Evolutionary conservation across 805 yeast genomes (phyloP).

Genomic region (Schwanniomyces polymorphus): DNA sequence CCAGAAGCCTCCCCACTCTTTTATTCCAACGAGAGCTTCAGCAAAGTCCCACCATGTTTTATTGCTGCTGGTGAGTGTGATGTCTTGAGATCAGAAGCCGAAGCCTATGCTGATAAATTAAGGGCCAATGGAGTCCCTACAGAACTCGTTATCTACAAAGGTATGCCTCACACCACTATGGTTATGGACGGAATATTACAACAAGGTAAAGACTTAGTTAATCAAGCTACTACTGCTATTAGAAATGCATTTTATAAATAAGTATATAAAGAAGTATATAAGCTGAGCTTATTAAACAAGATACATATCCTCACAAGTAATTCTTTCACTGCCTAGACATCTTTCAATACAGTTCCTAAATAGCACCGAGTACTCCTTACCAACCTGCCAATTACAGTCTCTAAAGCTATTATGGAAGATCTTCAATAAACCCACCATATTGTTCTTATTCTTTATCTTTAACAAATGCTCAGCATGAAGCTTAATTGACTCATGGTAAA

Average conservation of each 20-base stretch:
- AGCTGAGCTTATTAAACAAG: not conserved
- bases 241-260: constrained; percentile 21
- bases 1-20: constrained; percentile 44
- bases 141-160: constrained; percentile 34
- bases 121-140: constrained; percentile 34
- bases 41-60: constrained; percentile 39
- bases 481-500: constrained; percentile 43
- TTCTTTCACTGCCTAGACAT: constrained; percentile 47
- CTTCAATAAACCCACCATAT: constrained; percentile 56
- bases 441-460: constrained; percentile 42
- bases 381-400: constrained; percentile 56
- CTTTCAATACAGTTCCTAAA: constrained; percentile 55
- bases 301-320: constrained; percentile 55
- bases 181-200: constrained; percentile 43
- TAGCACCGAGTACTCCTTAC: constrained; percentile 54
- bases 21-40: constrained; percentile 39
- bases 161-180: constrained; percentile 51
- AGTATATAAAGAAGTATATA: too few species aligned
- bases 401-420: constrained; percentile 34
- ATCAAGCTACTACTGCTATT: constrained; percentile 29
- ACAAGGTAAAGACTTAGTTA: constrained; percentile 32
- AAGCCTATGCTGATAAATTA: constrained; percentile 41
- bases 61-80: constrained; percentile 47
- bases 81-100: constrained; percentile 45
- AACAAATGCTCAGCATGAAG: constrained; percentile 41